Evolutionary conservation across 192 early-diverging fungal species (phyloP), one percentile per base, ranked within the genome.

Genomic region (Tieghemiomyces parasiticus): DNA sequence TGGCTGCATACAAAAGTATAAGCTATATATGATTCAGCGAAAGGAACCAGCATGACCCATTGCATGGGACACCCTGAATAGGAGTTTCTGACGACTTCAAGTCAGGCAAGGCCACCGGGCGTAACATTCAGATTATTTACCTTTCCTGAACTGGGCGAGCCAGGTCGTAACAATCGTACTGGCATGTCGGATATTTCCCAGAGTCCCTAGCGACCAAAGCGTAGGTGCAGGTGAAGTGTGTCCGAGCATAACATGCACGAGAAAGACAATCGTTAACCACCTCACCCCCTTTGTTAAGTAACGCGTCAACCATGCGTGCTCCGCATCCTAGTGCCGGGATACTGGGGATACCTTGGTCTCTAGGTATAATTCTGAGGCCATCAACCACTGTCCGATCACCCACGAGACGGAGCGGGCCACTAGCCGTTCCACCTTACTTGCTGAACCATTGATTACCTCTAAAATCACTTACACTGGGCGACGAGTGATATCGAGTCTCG

Each of bases 401-500:
- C 0, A 52, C 24, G n/a, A n/a, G n/a, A n/a, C n/a, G n/a, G n/a
- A n/a, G n/a, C n/a, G 19, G 29, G 28, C 31, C 34, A 46, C 50
- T 52, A 24, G 24, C 16, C 22, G 50, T 13, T 1, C 50, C 16
- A 52, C 9, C 10, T 25, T 8, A 25, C 9, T 13, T 50, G 6
- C 9, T 22, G 9, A 4, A 4, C n/a, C 4, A 12, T n/a, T 50
- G 10, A 25, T 12, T 28, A n/a, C 20, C 10, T 22, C 22, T 9
- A 4, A 8, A 28, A 52, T 52, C 0, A 52, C 24, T 62, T 58
- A 65, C 64, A 65, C 3, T 65, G 64, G 25, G 64, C 62, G 16
- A 65, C 30, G 26, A 65, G 29, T 2, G 64, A 65, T 35, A 65
- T 65, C 35, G 64, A 65, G 26, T 65, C 64, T 52, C 62, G 64